Evolutionary conservation across 1,139 yeast genomes (phyloP), one percentile per base, ranked within the genome.

Genomic region (Diutina pseudorugosa): DNA sequence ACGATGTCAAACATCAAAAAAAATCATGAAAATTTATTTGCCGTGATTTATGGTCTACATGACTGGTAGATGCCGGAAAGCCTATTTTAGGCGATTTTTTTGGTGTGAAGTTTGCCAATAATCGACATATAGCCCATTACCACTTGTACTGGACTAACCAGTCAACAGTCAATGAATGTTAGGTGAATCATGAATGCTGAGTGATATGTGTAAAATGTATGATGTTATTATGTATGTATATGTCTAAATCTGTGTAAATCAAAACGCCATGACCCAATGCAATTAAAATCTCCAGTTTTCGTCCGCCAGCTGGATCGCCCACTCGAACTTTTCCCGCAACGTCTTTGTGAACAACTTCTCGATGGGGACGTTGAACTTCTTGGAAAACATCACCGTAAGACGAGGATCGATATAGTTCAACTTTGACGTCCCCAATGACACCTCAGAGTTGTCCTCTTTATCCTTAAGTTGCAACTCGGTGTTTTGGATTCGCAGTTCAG

Each of bases 401-500:
- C 98, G 76, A 25, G 98, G 98, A 67, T 93, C 98, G 57, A 91
- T 91, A 73, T 91, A 91, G 67, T 91, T 91, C 77, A 88, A 82
- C 71, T 91, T 91, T 42, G 96, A 87, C 0, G 98, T 91, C 49
- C 96, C 91, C 60, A 91, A 74, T 0, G 98, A 91, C 30, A 93
- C 98, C 59, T 88, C 89, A 0, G 96, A 88, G 64, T 91, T 91
- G 64, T 89, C 97, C 65, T 91, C 96, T 66, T 87, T 89, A 64
- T 91, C 98, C 66, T 88, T 84, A 63, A 89, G 75, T 64, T 85
- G 95, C 57, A 90, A 73, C 25, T 80, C 71, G 2, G 88, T 82
- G 56, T 80, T 84, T 51, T 75, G 67, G 51, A 89, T 85, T 59
- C 97, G 77, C 55, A 79, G 78, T 53, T 87, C 94, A 16, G 87